Base-by-base conservation (phyloP, 2,329 filamentous ascomycete genomes). In the Paradendryphiella salina region DNA sequence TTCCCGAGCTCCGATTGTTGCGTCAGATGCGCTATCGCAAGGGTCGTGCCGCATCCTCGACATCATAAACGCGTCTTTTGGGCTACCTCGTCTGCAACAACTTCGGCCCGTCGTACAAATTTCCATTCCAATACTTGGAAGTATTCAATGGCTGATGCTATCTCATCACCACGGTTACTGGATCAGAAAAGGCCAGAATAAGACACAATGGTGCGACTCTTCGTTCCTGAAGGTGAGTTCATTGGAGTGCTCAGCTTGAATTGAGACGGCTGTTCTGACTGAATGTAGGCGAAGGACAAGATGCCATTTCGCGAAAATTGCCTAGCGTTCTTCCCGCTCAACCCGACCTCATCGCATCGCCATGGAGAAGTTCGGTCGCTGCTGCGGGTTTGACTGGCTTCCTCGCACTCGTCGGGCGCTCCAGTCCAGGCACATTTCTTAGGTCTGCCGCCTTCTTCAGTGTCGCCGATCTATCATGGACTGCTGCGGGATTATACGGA, bases 151-250 rank as follows among this genome's bases (percentile, higher is more conserved):
- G 42, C 35, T 34, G 14, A 10, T n/a, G 7, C 38, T n/a, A 13
- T 10, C 11, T 7, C 15, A 34, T 13, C 13, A 14, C 20, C 48
- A 31, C 26, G 31, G 40, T 34, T 31, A n/a, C 48, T 33, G 17
- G 23, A 28, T 21, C 9, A 18, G 18, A 13, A 10, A 21, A 21
- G 33, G 17, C 13, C 26, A 17, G 21, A 31, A 26, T 17, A 46
- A 20, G 9, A 20, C 34, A 64, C 37, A 8, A 66, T 65, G 60
- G 63, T 65, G 43, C 60, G 57, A 23, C 42, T 66, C 13, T 61
- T 60, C 33, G 52, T 65, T n/a, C 56, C 63, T 32, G 59, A 58
- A 57, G 63, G 63, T 61, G 38, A 17, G 44, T 35, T 35, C 31
- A 5, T 11, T 23, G 0, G 11, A 36, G 28, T 9, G 9, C 17